A percentile compares a stretch with the other conserved stretches of the same genome.
Evolutionary conservation across 2,329 filamentous ascomycete genomes (phyloP).

Genomic region (Penicillium sp.): DNA sequence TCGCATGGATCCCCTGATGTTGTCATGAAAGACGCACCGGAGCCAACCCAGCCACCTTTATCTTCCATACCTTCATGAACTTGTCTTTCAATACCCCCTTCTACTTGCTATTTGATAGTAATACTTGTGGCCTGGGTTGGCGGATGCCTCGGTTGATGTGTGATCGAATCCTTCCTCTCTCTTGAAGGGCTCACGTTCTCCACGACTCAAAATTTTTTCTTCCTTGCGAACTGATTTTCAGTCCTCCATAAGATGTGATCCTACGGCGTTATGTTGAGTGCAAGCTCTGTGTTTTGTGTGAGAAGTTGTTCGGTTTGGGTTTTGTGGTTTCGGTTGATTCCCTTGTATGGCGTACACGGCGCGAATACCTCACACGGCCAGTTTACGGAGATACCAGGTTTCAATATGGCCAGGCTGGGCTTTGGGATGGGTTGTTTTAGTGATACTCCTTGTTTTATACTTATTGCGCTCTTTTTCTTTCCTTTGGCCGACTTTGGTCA

Average conservation of each 20-base stretch:
- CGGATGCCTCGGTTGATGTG: conserved; percentile 1
- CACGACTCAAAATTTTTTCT: conserved; percentile 21
- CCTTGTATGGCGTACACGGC: conserved; percentile 15
- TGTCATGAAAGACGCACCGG: conserved; percentile 28
- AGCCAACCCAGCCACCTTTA: conserved; percentile 24
- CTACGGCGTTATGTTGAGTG: conserved; percentile 16
- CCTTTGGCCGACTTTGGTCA: background rate
- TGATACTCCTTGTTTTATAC: conserved; percentile 1
- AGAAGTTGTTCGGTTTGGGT: conserved; percentile 6
- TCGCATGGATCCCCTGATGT: conserved; percentile 22
- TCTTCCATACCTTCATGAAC: conserved; percentile 24
- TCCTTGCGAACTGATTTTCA: conserved; percentile 17
- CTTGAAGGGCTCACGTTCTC: conserved; percentile 16
- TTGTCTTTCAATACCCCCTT: conserved; percentile 5
- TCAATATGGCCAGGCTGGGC: conserved; percentile 6
- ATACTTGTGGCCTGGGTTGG: conserved; percentile 6
- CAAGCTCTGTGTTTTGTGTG: conserved; percentile 6
- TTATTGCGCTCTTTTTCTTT: background rate
- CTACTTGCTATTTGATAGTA: background rate
- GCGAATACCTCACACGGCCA: conserved; percentile 4
- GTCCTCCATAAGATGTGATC: conserved; percentile 5
- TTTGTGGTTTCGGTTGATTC: conserved; percentile 6
- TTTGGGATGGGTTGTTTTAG: conserved; percentile 4
- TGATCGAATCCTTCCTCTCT: conserved; percentile 8
- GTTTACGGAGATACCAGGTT: conserved; percentile 18